These are phyloP conservation scores for Allantophomopsis cytisporea DNA, from an alignment of 2,329 filamentous ascomycete genomes.

Conservation along the genomic window DNA sequence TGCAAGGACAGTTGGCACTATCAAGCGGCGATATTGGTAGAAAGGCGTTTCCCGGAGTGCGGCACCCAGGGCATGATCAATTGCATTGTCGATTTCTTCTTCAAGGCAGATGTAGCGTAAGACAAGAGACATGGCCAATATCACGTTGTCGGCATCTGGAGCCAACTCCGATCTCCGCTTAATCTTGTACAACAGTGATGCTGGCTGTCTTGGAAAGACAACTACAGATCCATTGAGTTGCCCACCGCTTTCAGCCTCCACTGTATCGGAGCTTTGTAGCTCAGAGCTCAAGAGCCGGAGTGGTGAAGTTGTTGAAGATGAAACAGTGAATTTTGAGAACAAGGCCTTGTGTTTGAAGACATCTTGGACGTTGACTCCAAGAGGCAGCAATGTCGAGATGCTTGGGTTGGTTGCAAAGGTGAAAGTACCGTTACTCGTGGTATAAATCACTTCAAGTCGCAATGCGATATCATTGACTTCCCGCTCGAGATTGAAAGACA, in stretches of 20 bases:
- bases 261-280: slow-evolving; percentile 57
- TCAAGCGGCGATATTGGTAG: slow-evolving; percentile 29
- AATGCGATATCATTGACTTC: slow-evolving; percentile 58
- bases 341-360: slow-evolving; percentile 75
- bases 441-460: slow-evolving; percentile 64
- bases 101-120: slow-evolving; percentile 67
- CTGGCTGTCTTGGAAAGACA: slow-evolving; percentile 71
- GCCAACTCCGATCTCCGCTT: slow-evolving; percentile 30
- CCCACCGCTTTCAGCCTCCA: slow-evolving; percentile 47
- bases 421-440: slow-evolving; percentile 51
- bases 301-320: slow-evolving; percentile 63
- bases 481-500: slow-evolving; percentile 78
- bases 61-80: slow-evolving; percentile 28
- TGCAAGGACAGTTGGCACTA: slow-evolving; percentile 28
- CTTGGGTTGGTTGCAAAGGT: slow-evolving; percentile 46
- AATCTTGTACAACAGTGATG: slow-evolving; percentile 70
- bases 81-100: slow-evolving; percentile 49
- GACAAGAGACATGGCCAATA: slow-evolving; percentile 42
- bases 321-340: slow-evolving; percentile 85
- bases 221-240: slow-evolving; percentile 37
- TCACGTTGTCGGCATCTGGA: background rate
- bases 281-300: slow-evolving; percentile 59
- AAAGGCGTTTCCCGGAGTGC: slow-evolving; percentile 26
- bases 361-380: slow-evolving; percentile 95
- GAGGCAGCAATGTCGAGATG: slow-evolving; percentile 61